phyloP scores from a whole-genome alignment of 305 asterid genomes.

The Plantago coronopus region DNA sequence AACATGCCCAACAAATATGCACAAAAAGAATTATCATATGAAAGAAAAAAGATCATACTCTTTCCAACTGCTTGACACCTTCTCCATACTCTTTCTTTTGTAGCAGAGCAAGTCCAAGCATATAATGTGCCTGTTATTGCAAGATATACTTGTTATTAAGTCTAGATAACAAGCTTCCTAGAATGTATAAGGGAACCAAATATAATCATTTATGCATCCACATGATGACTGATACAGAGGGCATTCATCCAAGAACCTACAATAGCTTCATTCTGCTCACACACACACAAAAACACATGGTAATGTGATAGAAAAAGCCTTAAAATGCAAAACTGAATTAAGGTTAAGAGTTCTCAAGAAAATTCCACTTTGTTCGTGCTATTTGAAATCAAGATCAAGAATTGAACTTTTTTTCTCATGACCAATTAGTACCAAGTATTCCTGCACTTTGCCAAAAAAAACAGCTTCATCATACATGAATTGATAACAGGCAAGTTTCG shows the following conservation, averaged over 20 bases:
- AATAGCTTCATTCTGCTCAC: background rate
- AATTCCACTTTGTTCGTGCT: background rate
- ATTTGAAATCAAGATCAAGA: background rate
- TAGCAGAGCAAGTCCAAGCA: slow-evolving; percentile 92
- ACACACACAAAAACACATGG: background rate
- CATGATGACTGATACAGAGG: background rate
- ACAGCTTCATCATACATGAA: too few relatives aligned
- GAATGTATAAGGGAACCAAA: background rate
- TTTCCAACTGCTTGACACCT: slow-evolving; percentile 83
- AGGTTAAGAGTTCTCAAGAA: background rate
- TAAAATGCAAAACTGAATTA: background rate
- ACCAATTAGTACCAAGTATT: background rate
- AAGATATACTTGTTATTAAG: slow-evolving; percentile 24
- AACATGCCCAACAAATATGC: slow-evolving; percentile 3
- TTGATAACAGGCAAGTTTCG: too few relatives aligned
- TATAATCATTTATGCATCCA: background rate
- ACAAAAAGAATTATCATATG: slow-evolving; percentile 1
- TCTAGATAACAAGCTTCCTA: background rate
- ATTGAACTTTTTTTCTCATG: background rate
- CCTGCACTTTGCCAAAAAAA: background rate
- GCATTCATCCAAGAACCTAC: background rate
- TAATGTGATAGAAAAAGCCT: background rate
- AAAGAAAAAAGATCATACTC: slow-evolving; percentile 35
- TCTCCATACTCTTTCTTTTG: slow-evolving; percentile 56
- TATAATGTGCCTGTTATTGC: slow-evolving; percentile 71